A percentile compares a stretch with the other conserved stretches of the same genome.
Evolutionary conservation across 2,329 filamentous ascomycete genomes (phyloP).

Genomic region (Penicillium sclerotiorum): DNA sequence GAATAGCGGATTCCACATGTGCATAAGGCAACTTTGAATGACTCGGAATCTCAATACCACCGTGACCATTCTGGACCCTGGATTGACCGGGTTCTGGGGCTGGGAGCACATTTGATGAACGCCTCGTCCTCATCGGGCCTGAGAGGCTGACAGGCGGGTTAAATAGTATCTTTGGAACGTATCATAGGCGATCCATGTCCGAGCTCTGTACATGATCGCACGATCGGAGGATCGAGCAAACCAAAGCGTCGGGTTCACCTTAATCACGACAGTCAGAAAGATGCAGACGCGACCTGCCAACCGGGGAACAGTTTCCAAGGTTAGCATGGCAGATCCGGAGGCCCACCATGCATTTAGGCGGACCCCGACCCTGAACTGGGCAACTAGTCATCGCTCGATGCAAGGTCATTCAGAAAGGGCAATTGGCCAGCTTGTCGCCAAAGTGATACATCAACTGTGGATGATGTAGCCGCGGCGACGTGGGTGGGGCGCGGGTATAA

Average conservation of each 20-base stretch:
- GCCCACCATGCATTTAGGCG: too few relatives aligned
- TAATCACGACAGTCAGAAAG: neutral
- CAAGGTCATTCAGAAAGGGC: conserved; percentile 5
- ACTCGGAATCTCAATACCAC: too few relatives aligned
- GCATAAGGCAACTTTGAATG: too few relatives aligned
- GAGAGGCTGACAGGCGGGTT: too few relatives aligned
- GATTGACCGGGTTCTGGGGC: too few relatives aligned
- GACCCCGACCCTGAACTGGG: too few relatives aligned
- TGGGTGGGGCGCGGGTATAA: neutral
- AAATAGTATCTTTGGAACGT: too few relatives aligned
- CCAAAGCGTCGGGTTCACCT: conserved; percentile 3
- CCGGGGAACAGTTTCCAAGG: neutral
- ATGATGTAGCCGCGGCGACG: conserved; percentile 1
- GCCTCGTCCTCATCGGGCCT: too few relatives aligned
- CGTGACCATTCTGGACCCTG: too few relatives aligned
- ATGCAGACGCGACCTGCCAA: neutral
- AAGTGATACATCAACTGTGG: conserved; percentile 3
- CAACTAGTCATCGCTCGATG: conserved; percentile 3
- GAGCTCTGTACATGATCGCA: neutral
- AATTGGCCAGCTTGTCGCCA: neutral
- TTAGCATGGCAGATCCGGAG: conserved; percentile 5
- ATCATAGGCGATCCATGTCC: neutral
- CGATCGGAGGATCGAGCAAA: conserved; percentile 15
- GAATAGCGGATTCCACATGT: too few relatives aligned
- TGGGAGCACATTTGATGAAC: too few relatives aligned